Evolutionary conservation across 2,329 filamentous ascomycete species (phyloP), one percentile per base, ranked within the genome.

Genomic region (Paramyrothecium sp.): DNA sequence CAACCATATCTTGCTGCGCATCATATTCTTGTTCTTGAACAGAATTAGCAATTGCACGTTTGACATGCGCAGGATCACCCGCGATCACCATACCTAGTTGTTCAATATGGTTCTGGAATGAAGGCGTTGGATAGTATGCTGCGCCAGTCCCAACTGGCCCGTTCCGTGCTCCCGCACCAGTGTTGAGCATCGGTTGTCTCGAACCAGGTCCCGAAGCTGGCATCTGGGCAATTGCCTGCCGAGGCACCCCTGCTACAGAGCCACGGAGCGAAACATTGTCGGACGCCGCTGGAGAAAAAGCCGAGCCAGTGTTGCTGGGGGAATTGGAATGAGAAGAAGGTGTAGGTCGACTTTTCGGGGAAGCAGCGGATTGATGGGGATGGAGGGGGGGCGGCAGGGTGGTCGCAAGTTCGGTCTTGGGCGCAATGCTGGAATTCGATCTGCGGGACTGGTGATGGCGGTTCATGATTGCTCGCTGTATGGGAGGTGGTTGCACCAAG

Each of bases 21-120:
- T 97, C 93, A 78, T 97, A 98, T 80, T 98, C 94, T 83, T 96
- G 92, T 80, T 98, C 94, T 97, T 80, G 81, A 82, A 69, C 79
- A 76, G 86, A 81, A 30, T 30, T 30, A 30, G 26, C 26, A 10
- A 30, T 30, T 30, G 26, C 10, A 10, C 10, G 26, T 30, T 30
- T 30, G 26, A 10, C 4, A 10, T 10, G 5, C 5, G 26, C 26
- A 10, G 4, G 10, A 30, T 30, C 5, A 30, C 26, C n/a, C n/a
- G n/a, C 4, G 26, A 5, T 30, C 5, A 10, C 70, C 92, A 90
- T 92, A 90, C 94, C 94, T 74, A 98, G 86, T 81, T 97, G 92
- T 75, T 96, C 91, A 75, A 96, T 93, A 74, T 97, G 94, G 73
- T 90, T 95, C 71, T 96, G 92, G 76, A 96, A 97, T 2, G 79